Base-by-base conservation (phyloP, 352 stramenopile species). In the Pythium folliculosum region DNA sequence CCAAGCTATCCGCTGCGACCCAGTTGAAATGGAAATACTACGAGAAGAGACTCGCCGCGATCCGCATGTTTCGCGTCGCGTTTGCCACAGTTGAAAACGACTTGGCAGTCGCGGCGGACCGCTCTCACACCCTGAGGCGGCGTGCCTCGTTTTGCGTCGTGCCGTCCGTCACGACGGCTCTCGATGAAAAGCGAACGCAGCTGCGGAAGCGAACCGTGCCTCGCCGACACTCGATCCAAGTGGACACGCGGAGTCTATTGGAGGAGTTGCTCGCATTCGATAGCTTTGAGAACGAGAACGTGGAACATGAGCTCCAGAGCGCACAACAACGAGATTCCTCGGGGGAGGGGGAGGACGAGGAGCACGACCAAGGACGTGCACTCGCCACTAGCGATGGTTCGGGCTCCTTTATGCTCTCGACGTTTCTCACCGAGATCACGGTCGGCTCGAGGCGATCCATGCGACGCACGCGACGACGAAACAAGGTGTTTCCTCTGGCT, bases 31-130 rank as follows among this genome's bases (percentile, higher is more conserved):
- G 68, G 68, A 60, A 61, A 25, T 43, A 40, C 23, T 40, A 70
- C 38, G 68, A 68, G 45, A 75, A 75, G 30, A 57, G 57, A n/a
- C 52, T 75, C 17, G 55, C 68, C 1, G 68, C 56, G 0, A 63
- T 75, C 22, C 68, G 68, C 22, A 70, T 75, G 62, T 67, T 68
- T 65, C 22, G 22, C 14, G 62, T 70, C 1, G 57, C 55, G 4
- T 43, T 66, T 21, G 35, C 45, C 0, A 55, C 44, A 21, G 57
- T 67, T 0, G 51, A 66, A 12, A 16, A 52, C 19, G 66, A 68
- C 21, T 30, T 72, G 7, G 25, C 45, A 27, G 25, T 12, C 30
- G 37, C 19, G 16, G 9, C 14, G 1, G 23, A 22, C 2, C 8
- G 21, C 5, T 40, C 13, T 16, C 6, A 0, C 14, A 13, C 47